Conservation (phyloP, 306 rosid genomes). For the Inga leiocalycina region DNA sequence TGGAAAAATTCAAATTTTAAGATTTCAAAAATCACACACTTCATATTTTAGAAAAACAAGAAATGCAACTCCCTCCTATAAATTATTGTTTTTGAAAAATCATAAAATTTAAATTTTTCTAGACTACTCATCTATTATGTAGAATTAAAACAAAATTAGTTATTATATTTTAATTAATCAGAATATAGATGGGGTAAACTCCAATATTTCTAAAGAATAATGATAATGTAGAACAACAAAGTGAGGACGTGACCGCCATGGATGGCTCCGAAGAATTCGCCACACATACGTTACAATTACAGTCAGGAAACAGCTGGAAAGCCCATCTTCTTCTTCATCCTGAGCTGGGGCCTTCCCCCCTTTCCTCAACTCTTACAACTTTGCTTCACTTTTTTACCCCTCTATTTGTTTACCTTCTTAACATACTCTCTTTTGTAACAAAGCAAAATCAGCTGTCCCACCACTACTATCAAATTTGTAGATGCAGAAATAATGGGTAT, state of each 20-base stretch:
- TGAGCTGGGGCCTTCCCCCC: background rate
- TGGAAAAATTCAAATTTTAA: no score
- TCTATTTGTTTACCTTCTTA: background rate
- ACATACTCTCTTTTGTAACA: background rate
- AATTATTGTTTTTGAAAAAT: no score
- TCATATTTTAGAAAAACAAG: no score
- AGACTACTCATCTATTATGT: no score
- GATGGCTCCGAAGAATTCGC: background rate
- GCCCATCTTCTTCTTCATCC: background rate
- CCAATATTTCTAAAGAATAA: background rate
- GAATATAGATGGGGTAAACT: no score
- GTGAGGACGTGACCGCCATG: background rate
- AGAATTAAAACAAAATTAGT: no score
- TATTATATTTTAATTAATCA: no score
- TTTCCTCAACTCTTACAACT: no score
- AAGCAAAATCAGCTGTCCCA: background rate
- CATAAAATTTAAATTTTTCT: no score
- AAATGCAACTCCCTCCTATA: no score
- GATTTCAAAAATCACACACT: no score
- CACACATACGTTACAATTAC: background rate
- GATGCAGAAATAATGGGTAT: background rate
- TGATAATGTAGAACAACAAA: background rate
- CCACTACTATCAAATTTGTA: background rate
- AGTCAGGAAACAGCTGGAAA: slow-evolving; percentile 43
- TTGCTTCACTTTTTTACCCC: background rate